These are phyloP conservation scores for Thraustotheca clavata DNA, from an alignment of 352 stramenopile genomes.

Conservation along the genomic window DNA sequence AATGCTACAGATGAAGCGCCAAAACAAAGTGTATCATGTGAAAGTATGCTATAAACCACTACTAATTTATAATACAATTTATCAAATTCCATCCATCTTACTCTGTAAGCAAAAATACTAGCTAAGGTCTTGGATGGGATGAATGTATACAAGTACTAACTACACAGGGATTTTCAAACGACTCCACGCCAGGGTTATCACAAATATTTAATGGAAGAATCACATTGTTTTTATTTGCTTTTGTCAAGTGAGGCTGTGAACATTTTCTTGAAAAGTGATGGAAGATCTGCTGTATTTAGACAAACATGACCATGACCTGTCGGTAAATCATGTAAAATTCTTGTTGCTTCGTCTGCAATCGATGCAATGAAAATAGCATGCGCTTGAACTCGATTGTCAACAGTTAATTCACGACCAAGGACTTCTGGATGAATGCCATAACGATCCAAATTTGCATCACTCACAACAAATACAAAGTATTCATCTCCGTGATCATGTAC, in stretches of 20 bases:
- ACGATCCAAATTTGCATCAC: conserved; percentile 91
- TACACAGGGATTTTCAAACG: not conserved
- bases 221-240: not conserved
- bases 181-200: not conserved
- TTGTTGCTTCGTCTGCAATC: conserved; percentile 68
- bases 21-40: no score
- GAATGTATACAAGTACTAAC: no score
- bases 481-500: conserved; percentile 55
- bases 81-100: no score
- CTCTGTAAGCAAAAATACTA: no score
- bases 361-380: conserved; percentile 81
- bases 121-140: no score
- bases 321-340: conserved; percentile 53
- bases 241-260: conserved; percentile 30
- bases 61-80: no score
- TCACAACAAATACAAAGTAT: conserved; percentile 90
- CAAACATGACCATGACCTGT: conserved; percentile 65
- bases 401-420: conserved; percentile 43
- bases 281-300: conserved; percentile 67
- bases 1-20: no score
- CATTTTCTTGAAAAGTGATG: conserved; percentile 79
- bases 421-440: conserved; percentile 77
- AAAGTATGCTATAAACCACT: no score
- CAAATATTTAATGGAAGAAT: conserved; percentile 36
- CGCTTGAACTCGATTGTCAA: conserved; percentile 49